These are phyloP conservation scores for Gynostemma pentaphyllum DNA, from an alignment of 306 rosid genomes.

Conservation along the genomic window DNA sequence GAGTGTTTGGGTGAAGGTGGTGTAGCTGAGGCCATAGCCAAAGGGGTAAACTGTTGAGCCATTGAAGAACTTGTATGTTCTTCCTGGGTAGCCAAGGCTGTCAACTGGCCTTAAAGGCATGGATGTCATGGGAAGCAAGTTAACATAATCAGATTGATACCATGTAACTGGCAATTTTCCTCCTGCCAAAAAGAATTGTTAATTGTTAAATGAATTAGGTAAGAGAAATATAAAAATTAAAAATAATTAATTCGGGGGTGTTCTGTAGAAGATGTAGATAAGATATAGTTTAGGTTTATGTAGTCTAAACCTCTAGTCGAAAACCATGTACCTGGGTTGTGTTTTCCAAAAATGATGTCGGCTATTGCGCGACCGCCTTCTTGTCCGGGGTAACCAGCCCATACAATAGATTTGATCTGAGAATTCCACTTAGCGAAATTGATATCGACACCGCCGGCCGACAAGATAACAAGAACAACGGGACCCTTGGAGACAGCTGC, in stretches of 20 bases:
- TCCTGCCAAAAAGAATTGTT: conserved; percentile 11
- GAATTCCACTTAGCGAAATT: conserved; percentile 38
- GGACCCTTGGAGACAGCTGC: conserved; percentile 39
- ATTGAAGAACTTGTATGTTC: conserved; percentile 26
- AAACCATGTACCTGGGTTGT: conserved; percentile 19
- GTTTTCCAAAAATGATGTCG: conserved; percentile 16
- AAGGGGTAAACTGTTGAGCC: conserved; percentile 25
- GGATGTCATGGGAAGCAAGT: conserved; percentile 20
- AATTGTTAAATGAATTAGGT: too few species aligned
- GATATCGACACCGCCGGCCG: conserved; percentile 65
- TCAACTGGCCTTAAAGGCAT: conserved; percentile 20
- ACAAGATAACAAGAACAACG: conserved; percentile 53
- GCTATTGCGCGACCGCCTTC: conserved; percentile 22
- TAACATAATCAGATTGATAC: conserved; percentile 15
- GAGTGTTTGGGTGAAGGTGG: conserved; percentile 10
- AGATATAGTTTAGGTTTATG: too few species aligned
- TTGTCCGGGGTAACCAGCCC: conserved; percentile 24
- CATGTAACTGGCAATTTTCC: conserved; percentile 32
- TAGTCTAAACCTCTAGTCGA: too few species aligned
- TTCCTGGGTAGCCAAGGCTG: conserved; percentile 21
- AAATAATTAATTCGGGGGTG: too few species aligned
- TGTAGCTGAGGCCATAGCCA: conserved; percentile 27
- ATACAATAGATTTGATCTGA: conserved; percentile 15
- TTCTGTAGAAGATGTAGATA: too few species aligned
- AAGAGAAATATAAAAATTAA: too few species aligned